Base-by-base conservation (phyloP, 257 asterid species). In the Solanum paucissectum region DNA sequence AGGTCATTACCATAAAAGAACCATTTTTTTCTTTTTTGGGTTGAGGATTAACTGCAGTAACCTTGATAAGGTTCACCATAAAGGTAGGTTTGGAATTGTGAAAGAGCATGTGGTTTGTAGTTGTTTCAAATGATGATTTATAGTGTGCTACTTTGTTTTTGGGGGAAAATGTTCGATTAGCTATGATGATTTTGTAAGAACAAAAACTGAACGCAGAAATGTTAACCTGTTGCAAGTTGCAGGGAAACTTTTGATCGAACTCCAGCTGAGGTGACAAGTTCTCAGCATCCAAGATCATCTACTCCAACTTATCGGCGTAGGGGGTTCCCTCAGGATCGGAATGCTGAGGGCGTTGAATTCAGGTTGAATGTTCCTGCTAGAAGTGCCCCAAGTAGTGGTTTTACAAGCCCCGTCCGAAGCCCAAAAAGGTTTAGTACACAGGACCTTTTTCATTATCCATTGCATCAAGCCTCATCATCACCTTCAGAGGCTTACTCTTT, bases 321-420 rank as follows among this genome's bases (percentile, higher is more conserved):
- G 90, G 91, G 94, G 44, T 90, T 92, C 64, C 91, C 91, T 52
- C 88, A 87, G n/a, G 91, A 91, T 21, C 92, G 88, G 87, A 90
- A 89, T 9, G 83, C 89, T 23, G 94, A 93, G 90, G 90, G 92
- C 21, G 52, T 91, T 72, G 89, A 90, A 68, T 91, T 92, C 73
- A 87, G 90, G 74, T 85, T 88, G 44, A 87, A 90, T 25, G 89
- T 91, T 83, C 95, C 97, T 23, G 88, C 92, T 9, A 88, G 93
- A 89, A 96, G 99, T 90, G 98, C 99, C 87, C 99, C 99, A 0
- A 85, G 91, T 86, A 96, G 95, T 71, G 95, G 94, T 77, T 92
- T 75, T 87, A 93, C 96, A 4, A 96, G 98, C 87, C 99, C 99
- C 12, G 81, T 89, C 14, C 92, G n/a, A 20, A 96, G 98, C 92